phyloP scores from a whole-genome alignment of 345 rosid species.

The Trapa incisa region DNA sequence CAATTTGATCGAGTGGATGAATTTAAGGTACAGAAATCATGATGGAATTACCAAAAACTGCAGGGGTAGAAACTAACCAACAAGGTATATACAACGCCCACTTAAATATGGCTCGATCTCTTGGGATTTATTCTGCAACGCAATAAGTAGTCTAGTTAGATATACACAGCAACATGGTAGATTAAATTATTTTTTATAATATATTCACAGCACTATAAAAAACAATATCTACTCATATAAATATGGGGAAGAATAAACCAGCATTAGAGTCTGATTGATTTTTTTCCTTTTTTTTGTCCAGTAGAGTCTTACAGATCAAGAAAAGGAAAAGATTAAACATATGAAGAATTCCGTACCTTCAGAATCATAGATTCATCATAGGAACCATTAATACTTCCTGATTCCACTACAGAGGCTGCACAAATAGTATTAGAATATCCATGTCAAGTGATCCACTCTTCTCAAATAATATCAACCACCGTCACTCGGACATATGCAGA shows the following conservation, averaged over 20 bases:
- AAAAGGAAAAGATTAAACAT: background rate
- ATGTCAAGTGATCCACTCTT: background rate
- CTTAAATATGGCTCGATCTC: constrained; percentile 60
- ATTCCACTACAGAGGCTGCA: constrained; percentile 49
- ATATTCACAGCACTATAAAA: background rate
- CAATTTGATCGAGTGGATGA: constrained; percentile 8
- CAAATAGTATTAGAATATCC: constrained; percentile 3
- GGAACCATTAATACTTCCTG: constrained; percentile 25
- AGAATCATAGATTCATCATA: constrained; percentile 41
- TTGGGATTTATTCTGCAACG: constrained; percentile 63
- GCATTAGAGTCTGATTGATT: background rate
- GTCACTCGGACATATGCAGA: background rate
- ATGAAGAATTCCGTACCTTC: constrained; percentile 30
- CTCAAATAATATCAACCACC: background rate
- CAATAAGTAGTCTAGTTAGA: constrained; percentile 12
- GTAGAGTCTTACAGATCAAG: no score
- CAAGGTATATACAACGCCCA: constrained; percentile 80
- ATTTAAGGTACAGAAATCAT: background rate
- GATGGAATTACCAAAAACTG: background rate
- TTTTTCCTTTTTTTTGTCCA: background rate
- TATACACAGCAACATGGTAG: constrained; percentile 9
- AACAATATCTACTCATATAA: background rate
- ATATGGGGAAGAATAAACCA: background rate
- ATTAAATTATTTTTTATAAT: background rate
- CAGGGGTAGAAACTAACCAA: constrained; percentile 52